A percentile compares a stretch with the other conserved stretches of the same genome.
Evolutionary conservation across 805 yeast genomes (phyloP).

Genomic region (Pichia eremophila): DNA sequence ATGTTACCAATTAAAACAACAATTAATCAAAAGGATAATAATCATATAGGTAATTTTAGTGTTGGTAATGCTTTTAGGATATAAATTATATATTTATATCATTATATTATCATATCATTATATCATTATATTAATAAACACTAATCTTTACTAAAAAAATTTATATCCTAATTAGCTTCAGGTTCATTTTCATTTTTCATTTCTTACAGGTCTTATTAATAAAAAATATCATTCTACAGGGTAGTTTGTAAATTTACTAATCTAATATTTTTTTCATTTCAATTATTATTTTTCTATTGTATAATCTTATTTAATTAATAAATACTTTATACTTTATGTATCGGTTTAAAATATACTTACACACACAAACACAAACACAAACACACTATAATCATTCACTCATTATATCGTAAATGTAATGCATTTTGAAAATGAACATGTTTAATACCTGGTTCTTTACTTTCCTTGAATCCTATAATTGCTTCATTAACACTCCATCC

Average conservation of each 20-base stretch:
- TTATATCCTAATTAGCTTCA: no score
- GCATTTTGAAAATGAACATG: conserved; percentile 74
- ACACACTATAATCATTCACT: background rate
- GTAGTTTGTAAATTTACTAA: no score
- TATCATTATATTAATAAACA: no score
- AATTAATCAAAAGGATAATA: conserved; percentile 10
- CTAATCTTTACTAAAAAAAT: no score
- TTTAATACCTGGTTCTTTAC: conserved; percentile 64
- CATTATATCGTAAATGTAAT: conserved; percentile 53
- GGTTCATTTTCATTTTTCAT: background rate
- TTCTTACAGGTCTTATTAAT: background rate
- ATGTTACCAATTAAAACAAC: conserved; percentile 25
- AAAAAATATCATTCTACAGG: no score
- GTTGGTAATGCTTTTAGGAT: conserved; percentile 26
- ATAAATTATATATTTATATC: conserved; percentile 8
- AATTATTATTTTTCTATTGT: background rate
- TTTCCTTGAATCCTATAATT: conserved; percentile 43
- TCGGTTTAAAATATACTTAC: background rate
- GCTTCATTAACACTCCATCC: conserved; percentile 58
- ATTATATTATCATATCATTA: no score
- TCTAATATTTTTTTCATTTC: background rate
- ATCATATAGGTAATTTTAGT: conserved; percentile 19
- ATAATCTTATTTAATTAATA: no score
- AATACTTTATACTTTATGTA: background rate
- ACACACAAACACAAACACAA: background rate